Evolutionary conservation across 106 monocot species (phyloP), one percentile per base, ranked within the genome.

Genomic region (Dioscorea alata): DNA sequence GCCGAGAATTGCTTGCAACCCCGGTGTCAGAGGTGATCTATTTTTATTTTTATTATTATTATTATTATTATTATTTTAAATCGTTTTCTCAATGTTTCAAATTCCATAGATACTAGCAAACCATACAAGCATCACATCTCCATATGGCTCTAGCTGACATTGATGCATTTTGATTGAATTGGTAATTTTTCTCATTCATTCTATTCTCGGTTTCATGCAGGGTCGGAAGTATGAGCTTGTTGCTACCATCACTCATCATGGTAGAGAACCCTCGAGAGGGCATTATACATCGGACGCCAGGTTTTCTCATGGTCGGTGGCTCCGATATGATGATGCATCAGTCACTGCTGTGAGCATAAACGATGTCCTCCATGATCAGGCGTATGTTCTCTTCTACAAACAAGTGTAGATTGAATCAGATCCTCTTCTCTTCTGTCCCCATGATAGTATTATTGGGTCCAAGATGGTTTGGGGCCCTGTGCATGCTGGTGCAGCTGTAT

Each of bases 331-430:
- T 42, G 90, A 90, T 81, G 78, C 78, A 49, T 76, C 78, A 12
- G 86, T 90, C 21, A 86, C 67, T 9, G 65, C 66, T 50, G 65
- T 90, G 0, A 62, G 63, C 10, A 63, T 59, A 50, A 71, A 60
- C 64, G 64, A 76, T n/a, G 90, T 90, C 23, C 61, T 94, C 66
- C 93, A 94, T 33, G 93, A 90, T 48, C 86, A 86, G 32, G 90
- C 86, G 4, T 90, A 90, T 71, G 68, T 90, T 19, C 74, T 90
- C 25, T 90, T 90, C 71, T 90, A 90, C 78, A 84, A 65, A 33
- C 83, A 90, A 71, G 52, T 82, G 13, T 88, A 85, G 69, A 16
- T 21, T 28, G 28, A 28, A 28, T 12, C 18, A 33, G 0, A 16
- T 18, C 19, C 54, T 54, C 4, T 23, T 50, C 49, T 12, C 28